Evolutionary conservation across 2,329 filamentous ascomycete genomes (phyloP).

Genomic region (Plectosphaerella plurivora): DNA sequence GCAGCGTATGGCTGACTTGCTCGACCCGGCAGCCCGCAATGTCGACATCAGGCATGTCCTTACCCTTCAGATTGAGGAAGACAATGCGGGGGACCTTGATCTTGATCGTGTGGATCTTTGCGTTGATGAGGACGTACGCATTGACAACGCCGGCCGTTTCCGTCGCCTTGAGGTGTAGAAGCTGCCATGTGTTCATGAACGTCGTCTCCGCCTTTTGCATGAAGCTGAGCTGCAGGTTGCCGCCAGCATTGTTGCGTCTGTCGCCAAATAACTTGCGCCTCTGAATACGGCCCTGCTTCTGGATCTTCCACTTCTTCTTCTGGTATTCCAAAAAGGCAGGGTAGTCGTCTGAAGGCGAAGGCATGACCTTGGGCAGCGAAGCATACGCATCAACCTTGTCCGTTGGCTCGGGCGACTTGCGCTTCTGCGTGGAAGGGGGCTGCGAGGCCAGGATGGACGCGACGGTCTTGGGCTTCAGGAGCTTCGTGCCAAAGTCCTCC

Average conservation of each 20-base stretch:
- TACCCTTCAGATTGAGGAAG: conserved; percentile 85
- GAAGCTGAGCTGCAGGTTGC: conserved; percentile 67
- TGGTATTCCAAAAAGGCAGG: conserved; percentile 85
- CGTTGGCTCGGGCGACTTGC: conserved; percentile 67
- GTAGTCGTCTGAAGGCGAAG: conserved; percentile 81
- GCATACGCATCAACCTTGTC: conserved; percentile 75
- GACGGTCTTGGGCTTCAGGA: conserved; percentile 61
- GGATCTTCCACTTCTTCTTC: conserved; percentile 98
- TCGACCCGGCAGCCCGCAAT: conserved; percentile 83
- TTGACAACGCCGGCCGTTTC: conserved; percentile 81
- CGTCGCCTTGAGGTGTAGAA: conserved; percentile 80
- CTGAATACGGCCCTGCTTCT: conserved; percentile 82
- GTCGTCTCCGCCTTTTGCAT: conserved; percentile 86
- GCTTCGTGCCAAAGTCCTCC: conserved; percentile 73
- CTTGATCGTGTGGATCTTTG: conserved; percentile 83
- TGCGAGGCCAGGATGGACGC: conserved; percentile 52
- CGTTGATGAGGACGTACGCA: conserved; percentile 89
- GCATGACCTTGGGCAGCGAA: conserved; percentile 77
- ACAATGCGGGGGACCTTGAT: conserved; percentile 85
- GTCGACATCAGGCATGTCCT: conserved; percentile 83
- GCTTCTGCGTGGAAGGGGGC: conserved; percentile 55
- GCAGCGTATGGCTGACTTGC: conserved; percentile 88
- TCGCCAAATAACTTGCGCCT: conserved; percentile 92
- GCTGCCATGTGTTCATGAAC: conserved; percentile 92
- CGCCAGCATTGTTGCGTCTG: conserved; percentile 61